phyloP scores from a whole-genome alignment of 2,329 filamentous ascomycete species.

The Cladophialophora chaetospira region DNA sequence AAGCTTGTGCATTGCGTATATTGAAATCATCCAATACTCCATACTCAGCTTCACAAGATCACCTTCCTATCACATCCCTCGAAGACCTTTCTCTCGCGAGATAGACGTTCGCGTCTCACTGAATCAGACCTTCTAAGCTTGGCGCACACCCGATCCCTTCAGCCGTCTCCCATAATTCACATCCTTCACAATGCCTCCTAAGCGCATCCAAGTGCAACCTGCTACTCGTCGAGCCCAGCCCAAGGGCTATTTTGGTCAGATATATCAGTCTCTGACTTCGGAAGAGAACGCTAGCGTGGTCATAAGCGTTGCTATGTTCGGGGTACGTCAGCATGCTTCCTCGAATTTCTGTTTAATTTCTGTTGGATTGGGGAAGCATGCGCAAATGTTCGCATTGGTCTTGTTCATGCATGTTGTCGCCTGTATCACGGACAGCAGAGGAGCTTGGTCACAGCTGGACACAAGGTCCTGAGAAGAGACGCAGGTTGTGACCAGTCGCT shows the following conservation, averaged over 20 bases:
- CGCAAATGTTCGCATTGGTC: too few species aligned
- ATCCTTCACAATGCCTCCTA: conserved; percentile 61
- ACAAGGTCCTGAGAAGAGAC: too few species aligned
- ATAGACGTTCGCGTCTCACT: not conserved
- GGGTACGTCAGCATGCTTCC: conserved; percentile 53
- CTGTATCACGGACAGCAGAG: too few species aligned
- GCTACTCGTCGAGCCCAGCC: conserved; percentile 42
- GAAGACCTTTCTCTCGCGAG: not conserved
- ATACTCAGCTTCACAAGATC: too few species aligned
- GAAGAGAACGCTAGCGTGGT: conserved; percentile 70
- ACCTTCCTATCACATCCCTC: not conserved
- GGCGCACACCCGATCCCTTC: not conserved
- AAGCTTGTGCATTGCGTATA: not conserved
- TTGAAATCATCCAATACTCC: not conserved
- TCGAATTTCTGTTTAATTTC: not conserved
- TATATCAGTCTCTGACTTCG: conserved; percentile 65
- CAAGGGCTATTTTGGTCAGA: conserved; percentile 58
- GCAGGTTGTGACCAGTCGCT: too few species aligned
- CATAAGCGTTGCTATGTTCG: conserved; percentile 67
- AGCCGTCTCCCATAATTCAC: not conserved
- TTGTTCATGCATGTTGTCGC: too few species aligned
- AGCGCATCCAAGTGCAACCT: conserved; percentile 57
- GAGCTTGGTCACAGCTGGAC: too few species aligned
- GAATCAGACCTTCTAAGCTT: not conserved
- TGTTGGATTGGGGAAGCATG: not conserved